Conservation (phyloP, 2,329 filamentous ascomycete species). For the Alternaria arborescens region DNA sequence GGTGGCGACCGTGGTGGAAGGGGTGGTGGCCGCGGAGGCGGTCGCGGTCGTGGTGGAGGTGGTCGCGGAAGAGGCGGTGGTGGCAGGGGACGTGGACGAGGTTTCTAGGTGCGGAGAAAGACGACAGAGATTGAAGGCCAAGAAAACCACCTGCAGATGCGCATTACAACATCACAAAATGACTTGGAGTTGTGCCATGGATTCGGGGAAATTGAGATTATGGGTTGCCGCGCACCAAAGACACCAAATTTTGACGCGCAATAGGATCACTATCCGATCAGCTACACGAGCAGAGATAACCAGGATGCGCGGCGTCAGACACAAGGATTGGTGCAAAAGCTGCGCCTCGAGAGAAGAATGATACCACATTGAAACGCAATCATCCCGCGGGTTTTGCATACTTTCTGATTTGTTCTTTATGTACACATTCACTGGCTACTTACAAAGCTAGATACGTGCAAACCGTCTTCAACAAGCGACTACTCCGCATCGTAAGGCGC, state of each 20-base stretch:
- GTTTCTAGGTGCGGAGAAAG: conserved; percentile 28
- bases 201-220: conserved; percentile 22
- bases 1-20: conserved; percentile 57
- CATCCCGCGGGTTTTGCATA: neutral
- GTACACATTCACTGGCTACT: neutral
- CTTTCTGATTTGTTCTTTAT: neutral
- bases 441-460: neutral
- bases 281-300: conserved; percentile 14
- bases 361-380: conserved; percentile 33
- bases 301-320: conserved; percentile 34
- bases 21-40: conserved; percentile 48
- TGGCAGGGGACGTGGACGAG: conserved; percentile 52
- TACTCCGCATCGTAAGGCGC: conserved; percentile 82
- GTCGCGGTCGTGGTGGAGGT: conserved; percentile 49
- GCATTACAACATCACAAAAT: conserved; percentile 6
- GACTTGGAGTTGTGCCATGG: conserved; percentile 8
- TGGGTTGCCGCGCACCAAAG: conserved; percentile 23
- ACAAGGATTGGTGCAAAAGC: conserved; percentile 25
- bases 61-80: conserved; percentile 55
- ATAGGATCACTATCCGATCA: conserved; percentile 24
- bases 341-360: conserved; percentile 33
- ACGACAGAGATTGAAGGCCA: conserved; percentile 12
- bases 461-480: neutral
- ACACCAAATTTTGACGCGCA: conserved; percentile 31
- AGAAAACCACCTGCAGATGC: conserved; percentile 5